phyloP scores from a whole-genome alignment of 768 basidiomycete species.

The Obba rivulosa region DNA sequence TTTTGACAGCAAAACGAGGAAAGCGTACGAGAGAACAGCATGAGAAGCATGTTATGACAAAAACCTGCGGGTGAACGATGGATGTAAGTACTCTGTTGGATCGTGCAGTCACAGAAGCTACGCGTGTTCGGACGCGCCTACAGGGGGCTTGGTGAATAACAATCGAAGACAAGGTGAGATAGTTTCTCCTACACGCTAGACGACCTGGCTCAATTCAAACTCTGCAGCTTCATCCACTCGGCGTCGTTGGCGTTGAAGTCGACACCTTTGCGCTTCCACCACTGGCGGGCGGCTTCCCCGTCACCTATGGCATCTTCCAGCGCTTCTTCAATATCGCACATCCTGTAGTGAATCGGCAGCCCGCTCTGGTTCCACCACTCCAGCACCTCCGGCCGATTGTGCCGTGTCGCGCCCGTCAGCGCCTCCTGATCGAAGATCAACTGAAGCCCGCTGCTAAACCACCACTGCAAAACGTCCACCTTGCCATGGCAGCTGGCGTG shows the following conservation, averaged over 20 bases:
- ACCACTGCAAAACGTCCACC: conserved; percentile 79
- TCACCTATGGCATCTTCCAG: conserved; percentile 82
- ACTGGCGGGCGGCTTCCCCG: conserved; percentile 66
- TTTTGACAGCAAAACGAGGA: too few species aligned
- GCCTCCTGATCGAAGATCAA: conserved; percentile 78
- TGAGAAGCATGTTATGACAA: too few species aligned
- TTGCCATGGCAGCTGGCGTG: conserved; percentile 78
- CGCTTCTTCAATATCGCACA: conserved; percentile 91
- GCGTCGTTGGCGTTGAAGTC: conserved; percentile 81
- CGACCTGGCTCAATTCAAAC: conserved; percentile 47
- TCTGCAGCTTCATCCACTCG: conserved; percentile 85
- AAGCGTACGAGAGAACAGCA: too few species aligned
- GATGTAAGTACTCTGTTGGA: too few species aligned
- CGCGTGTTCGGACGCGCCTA: too few species aligned
- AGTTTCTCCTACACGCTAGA: neutral
- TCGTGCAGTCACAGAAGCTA: too few species aligned
- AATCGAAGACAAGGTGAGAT: neutral
- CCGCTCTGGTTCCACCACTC: conserved; percentile 87
- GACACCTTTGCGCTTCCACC: conserved; percentile 81
- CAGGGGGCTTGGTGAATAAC: too few species aligned
- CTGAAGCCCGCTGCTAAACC: conserved; percentile 72
- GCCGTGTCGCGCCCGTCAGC: conserved; percentile 72
- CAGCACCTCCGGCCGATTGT: conserved; percentile 75
- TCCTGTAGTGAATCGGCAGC: conserved; percentile 76
- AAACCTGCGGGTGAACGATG: too few species aligned